Base-by-base conservation (phyloP, 1,139 yeast species). In the Hanseniaspora uvarum region DNA sequence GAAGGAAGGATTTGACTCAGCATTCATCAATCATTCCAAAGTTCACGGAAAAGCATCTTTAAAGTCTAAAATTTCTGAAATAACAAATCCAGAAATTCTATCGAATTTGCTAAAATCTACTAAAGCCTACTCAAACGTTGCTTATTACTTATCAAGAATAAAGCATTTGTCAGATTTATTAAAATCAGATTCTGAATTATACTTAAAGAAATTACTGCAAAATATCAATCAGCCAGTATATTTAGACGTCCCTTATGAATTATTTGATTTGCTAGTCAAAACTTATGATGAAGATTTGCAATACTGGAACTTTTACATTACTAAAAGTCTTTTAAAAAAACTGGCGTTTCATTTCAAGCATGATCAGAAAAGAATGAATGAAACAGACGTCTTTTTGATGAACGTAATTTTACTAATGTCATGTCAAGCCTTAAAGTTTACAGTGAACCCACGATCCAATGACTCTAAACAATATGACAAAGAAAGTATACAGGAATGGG, bases 101-200 rank as follows among this genome's bases (percentile, higher is more conserved):
- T 34, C 31, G 5, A 34, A 49, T n/a, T 16, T 41, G 12, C 12
- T 49, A 21, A 41, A 34, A 14, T 34, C 46, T 1, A 34, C 40
- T 6, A 28, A 34, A 6, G 46, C 46, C 10, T 50, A 43, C 24
- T 21, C 40, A 37, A 43, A 50, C 3, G 40, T 50, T 6, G 23
- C 44, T 0, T 46, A 46, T 10, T 33, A 19, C 8, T 34, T 50
- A n/a, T 28, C 48, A 24, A 50, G 40, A 23, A 50, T 50, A 3
- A 50, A 50, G 12, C 40, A 50, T 23, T 30, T 50, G 14, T 14
- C 40, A 12, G 53, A 50, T 28, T n/a, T 50, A 6, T 19, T 50
- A 3, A 44, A 50, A 12, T 23, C 53, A 21, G 53, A 50, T 30
- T 43, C 53, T 5, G 53, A 50, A 12, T n/a, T 50, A 8, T 50